Evolutionary conservation across 2,329 filamentous ascomycete genomes (phyloP), one percentile per base, ranked within the genome.

Genomic region (Arthroderma sp.): DNA sequence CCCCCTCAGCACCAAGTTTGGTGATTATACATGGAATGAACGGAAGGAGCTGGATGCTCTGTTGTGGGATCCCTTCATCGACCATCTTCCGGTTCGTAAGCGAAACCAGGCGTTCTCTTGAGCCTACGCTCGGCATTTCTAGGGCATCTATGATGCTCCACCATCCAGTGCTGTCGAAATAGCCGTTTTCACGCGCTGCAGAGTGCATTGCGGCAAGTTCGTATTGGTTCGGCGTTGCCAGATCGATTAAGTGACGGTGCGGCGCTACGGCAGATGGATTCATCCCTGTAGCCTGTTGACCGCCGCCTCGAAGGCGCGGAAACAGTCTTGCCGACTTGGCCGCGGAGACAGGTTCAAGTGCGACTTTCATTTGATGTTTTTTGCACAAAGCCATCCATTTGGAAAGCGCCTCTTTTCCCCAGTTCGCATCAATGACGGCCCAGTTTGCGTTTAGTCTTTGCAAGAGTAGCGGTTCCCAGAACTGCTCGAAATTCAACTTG

Each of bases 321-420:
- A 91, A 93, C 4, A 88, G 69, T 6, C 78, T 73, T 39, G 73
- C 69, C 3, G 85, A 77, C 67, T 96, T 98, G 47, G 77, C 78
- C 1, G 75, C 78, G 1, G 85, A 94, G 5, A 96, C 91, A 1
- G 91, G 89, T 63, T 96, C 91, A 57, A 89, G 94, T 8, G 83
- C 83, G 4, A 88, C 73, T 15, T 70, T 73, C 10, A 75, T 73
- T 4, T 68, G 61, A 47, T 75, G 66, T 2, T 69, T 59, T 47
- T 75, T 77, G 37, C 73, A 80, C 34, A 77, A 68, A n/a, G 64
- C 57, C 36, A 88, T 66, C 78, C 87, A 89, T 42, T 73, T 69
- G 34, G 74, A 69, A 2, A 94, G 74, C 15, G 80, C 76, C 2
- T 65, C 58, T 3, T 78, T 67, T 28, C 75, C 72, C 86, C 89